Percentiles rank a stretch among this genome's conserved stretches.
phyloP scores from a whole-genome alignment of 2,329 filamentous ascomycete species.

The Cladophialophora immunda region DNA sequence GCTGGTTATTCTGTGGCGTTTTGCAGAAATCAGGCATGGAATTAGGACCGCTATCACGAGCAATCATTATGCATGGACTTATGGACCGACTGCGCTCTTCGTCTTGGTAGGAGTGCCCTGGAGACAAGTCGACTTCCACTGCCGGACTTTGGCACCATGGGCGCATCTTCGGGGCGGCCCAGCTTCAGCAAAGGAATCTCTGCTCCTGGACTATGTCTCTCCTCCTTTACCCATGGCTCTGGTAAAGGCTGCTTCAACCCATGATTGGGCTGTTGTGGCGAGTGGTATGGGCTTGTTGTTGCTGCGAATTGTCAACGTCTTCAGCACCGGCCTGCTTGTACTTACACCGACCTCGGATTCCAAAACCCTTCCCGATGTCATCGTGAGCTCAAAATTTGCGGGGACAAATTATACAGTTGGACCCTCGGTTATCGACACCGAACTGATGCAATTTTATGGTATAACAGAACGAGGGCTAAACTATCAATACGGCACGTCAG shows the following conservation, averaged over 20 bases:
- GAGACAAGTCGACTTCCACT: slow-evolving; percentile 27
- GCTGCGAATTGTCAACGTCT: slow-evolving; percentile 39
- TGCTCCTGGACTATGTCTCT: slow-evolving; percentile 46
- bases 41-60: slow-evolving; percentile 6
- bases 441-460: slow-evolving; percentile 14
- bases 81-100: slow-evolving; percentile 41
- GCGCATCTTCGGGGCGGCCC: slow-evolving; percentile 41
- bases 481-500: slow-evolving; percentile 14
- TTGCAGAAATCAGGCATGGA: slow-evolving; percentile 14
- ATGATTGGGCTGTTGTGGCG: slow-evolving; percentile 44
- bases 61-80: slow-evolving; percentile 36
- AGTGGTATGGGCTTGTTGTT: slow-evolving; percentile 41
- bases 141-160: slow-evolving; percentile 44
- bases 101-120: slow-evolving; percentile 35
- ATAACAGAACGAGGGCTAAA: slow-evolving; percentile 8
- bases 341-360: slow-evolving; percentile 35
- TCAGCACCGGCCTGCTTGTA: slow-evolving; percentile 43
- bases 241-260: slow-evolving; percentile 40
- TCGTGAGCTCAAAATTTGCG: not conserved
- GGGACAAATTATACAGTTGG: slow-evolving; percentile 4
- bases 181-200: slow-evolving; percentile 41
- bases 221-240: slow-evolving; percentile 40
- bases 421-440: not conserved
- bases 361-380: not conserved
- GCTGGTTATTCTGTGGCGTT: slow-evolving; percentile 8